phyloP scores from a whole-genome alignment of 2,329 filamentous ascomycete species.

The Ophiostoma novo-ulmi region DNA sequence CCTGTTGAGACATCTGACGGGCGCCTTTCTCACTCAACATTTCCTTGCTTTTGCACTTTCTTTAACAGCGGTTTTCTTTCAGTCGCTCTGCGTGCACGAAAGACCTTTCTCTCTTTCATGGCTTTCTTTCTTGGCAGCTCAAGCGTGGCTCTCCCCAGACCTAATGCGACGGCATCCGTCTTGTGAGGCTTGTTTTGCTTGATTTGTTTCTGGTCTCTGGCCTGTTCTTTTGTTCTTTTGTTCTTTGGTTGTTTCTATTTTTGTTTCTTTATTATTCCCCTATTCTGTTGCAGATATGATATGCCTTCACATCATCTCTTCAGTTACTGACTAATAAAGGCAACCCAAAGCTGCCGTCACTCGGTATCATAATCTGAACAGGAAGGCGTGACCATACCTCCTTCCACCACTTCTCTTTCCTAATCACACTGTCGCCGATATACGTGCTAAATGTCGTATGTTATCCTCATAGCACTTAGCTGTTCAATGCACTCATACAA shows the following conservation, averaged over 20 bases:
- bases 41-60: neutral
- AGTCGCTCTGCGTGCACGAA: neutral
- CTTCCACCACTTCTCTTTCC: neutral
- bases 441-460: constrained; percentile 8
- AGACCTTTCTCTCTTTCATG: neutral
- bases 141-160: constrained; percentile 1
- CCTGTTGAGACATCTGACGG: neutral
- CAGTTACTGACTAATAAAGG: too few relatives aligned
- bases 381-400: neutral
- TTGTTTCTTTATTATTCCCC: neutral
- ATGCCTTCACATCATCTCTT: too few relatives aligned
- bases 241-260: neutral
- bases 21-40: neutral
- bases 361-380: neutral
- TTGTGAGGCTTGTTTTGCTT: neutral
- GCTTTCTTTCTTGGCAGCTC: neutral
- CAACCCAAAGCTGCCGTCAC: neutral
- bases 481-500: constrained; percentile 4
- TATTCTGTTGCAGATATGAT: too few relatives aligned
- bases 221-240: neutral
- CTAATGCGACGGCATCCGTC: constrained; percentile 3
- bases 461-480: neutral
- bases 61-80: neutral
- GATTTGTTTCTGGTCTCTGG: neutral
- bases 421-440: neutral